Percentiles rank a stretch among this genome's conserved stretches.
phyloP scores from a whole-genome alignment of 352 stramenopile genomes.

The Pythium folliculosum region DNA sequence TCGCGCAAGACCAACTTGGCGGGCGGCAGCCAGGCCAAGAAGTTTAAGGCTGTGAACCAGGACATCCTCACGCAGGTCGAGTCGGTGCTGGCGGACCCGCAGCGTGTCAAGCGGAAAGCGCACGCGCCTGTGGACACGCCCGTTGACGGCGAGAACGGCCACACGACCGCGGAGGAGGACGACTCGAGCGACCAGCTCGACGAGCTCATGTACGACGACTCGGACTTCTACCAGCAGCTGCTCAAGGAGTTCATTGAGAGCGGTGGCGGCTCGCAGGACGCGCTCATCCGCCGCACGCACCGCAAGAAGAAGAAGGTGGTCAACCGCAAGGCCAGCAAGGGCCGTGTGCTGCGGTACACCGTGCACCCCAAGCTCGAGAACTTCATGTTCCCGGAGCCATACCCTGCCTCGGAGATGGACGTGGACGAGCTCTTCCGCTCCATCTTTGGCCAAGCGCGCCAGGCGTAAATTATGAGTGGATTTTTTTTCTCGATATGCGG shows the following conservation, averaged over 20 bases:
- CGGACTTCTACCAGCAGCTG: conserved; percentile 88
- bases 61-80: conserved; percentile 85
- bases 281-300: conserved; percentile 55
- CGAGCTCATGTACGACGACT: conserved; percentile 87
- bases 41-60: conserved; percentile 90
- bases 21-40: conserved; percentile 69
- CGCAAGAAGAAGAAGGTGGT: conserved; percentile 87
- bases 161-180: conserved; percentile 42
- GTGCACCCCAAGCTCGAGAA: conserved; percentile 89
- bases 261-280: conserved; percentile 54
- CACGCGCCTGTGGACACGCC: conserved; percentile 58
- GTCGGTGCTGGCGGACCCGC: conserved; percentile 75
- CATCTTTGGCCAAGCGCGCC: conserved; percentile 70
- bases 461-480: conserved; percentile 33
- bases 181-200: conserved; percentile 55
- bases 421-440: conserved; percentile 85
- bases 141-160: conserved; percentile 20
- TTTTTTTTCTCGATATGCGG: conserved; percentile 1
- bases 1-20: conserved; percentile 72
- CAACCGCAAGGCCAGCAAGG: conserved; percentile 89
- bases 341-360: conserved; percentile 78
- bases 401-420: conserved; percentile 75
- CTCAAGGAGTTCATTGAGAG: conserved; percentile 90
- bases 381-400: conserved; percentile 90
- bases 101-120: conserved; percentile 85